Conservation (phyloP, 2,329 filamentous ascomycete genomes). For the Botrytis porri region DNA sequence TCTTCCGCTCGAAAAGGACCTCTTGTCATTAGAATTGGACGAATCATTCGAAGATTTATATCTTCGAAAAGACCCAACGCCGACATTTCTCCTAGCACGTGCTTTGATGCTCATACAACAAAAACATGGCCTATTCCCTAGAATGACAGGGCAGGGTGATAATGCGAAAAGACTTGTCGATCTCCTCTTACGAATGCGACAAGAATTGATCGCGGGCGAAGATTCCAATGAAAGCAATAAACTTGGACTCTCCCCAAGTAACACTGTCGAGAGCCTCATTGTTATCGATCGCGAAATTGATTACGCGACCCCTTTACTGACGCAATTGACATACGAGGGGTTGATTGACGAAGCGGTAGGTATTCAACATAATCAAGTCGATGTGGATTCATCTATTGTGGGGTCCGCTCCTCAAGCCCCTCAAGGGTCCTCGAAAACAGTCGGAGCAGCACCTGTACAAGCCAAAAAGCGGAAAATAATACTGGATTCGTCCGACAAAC, state of each 20-base stretch:
- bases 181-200: constrained; percentile 83
- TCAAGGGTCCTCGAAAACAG: constrained; percentile 53
- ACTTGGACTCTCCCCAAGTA: constrained; percentile 77
- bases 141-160: constrained; percentile 93
- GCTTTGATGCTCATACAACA: constrained; percentile 94
- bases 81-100: constrained; percentile 83
- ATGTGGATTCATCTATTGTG: constrained; percentile 86
- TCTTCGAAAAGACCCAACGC: constrained; percentile 83
- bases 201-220: constrained; percentile 80
- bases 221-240: constrained; percentile 60
- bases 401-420: constrained; percentile 63
- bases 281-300: constrained; percentile 95
- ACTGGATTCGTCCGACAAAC: constrained; percentile 82
- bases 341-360: constrained; percentile 91
- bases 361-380: constrained; percentile 88
- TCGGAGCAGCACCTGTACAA: constrained; percentile 55
- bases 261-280: constrained; percentile 83
- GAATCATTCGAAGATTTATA: constrained; percentile 86
- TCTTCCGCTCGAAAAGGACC: constrained; percentile 84
- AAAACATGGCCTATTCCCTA: constrained; percentile 87
- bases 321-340: constrained; percentile 94
- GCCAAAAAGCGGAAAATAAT: constrained; percentile 82
- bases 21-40: constrained; percentile 86
- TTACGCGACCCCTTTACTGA: constrained; percentile 86
- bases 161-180: constrained; percentile 88